Percentiles rank a stretch among this genome's conserved stretches.
phyloP scores from a whole-genome alignment of 129 eudicot genomes.

The Tanacetum coccineum region DNA sequence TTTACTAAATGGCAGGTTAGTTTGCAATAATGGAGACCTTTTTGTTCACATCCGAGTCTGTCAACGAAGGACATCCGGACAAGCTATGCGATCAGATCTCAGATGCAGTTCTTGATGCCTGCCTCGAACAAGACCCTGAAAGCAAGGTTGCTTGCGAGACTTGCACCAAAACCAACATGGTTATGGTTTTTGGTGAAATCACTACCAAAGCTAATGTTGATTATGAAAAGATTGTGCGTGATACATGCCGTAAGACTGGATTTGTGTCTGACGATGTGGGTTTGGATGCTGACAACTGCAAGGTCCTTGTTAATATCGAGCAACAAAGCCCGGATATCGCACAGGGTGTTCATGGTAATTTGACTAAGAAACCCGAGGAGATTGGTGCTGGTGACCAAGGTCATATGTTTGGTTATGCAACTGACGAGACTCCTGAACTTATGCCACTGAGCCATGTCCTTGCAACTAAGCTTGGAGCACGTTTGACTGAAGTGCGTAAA shows the following conservation, averaged over 20 bases:
- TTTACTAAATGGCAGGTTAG: not conserved
- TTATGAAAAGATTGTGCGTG: slow-evolving; percentile 25
- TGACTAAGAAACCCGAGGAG: slow-evolving; percentile 21
- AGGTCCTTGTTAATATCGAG: slow-evolving; percentile 24
- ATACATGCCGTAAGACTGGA: slow-evolving; percentile 21
- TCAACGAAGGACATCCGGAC: slow-evolving; percentile 30
- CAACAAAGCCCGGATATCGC: slow-evolving; percentile 28
- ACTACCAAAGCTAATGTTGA: slow-evolving; percentile 21
- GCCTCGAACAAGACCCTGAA: slow-evolving; percentile 26
- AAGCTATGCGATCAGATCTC: slow-evolving; percentile 29
- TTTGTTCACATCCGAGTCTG: slow-evolving; percentile 24
- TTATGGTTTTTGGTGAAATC: slow-evolving; percentile 24
- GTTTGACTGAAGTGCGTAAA: slow-evolving; percentile 17
- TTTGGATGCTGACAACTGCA: slow-evolving; percentile 24
- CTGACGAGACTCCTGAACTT: slow-evolving; percentile 27
- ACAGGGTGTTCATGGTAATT: slow-evolving; percentile 24
- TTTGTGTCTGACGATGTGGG: slow-evolving; percentile 30
- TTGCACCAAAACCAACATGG: slow-evolving; percentile 27
- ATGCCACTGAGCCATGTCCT: slow-evolving; percentile 30
- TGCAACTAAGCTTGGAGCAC: slow-evolving; percentile 27
- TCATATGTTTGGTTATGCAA: slow-evolving; percentile 17
- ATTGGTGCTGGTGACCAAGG: slow-evolving; percentile 33
- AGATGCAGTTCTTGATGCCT: slow-evolving; percentile 28
- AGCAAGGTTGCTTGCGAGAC: slow-evolving; percentile 28
- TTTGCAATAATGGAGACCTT: slow-evolving; percentile 25